Percentiles rank a stretch among this genome's conserved stretches.
phyloP scores from a whole-genome alignment of 345 rosid genomes.

The Acer negundo region DNA sequence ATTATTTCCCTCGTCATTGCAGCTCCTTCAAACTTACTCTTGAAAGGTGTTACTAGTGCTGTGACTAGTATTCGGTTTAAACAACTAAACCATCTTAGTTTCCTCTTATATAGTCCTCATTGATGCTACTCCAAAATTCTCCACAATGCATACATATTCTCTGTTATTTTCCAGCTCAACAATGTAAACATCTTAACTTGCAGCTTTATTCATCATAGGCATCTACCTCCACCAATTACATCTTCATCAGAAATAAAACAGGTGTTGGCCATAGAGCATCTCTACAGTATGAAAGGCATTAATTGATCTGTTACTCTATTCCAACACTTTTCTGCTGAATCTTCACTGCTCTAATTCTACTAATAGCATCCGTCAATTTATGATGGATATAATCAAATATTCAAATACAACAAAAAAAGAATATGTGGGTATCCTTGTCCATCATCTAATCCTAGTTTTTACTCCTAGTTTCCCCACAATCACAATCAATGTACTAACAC shows the following conservation, averaged over 20 bases:
- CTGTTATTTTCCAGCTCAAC: not conserved
- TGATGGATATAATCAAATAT: not conserved
- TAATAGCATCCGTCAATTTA: not conserved
- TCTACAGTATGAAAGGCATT: not conserved
- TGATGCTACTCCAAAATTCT: not conserved
- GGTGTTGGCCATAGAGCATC: not conserved
- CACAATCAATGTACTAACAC: not conserved
- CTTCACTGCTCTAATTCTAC: not conserved
- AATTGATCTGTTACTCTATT: not conserved
- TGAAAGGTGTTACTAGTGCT: not conserved
- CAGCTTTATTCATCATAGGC: not conserved
- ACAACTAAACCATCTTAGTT: not conserved
- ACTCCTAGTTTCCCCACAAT: conserved; percentile 1
- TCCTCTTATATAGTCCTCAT: not conserved
- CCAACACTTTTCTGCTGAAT: not conserved
- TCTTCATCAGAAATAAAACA: not conserved
- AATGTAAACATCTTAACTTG: not conserved
- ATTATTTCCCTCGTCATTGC: not conserved
- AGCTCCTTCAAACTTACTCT: conserved; percentile 10
- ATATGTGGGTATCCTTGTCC: not conserved
- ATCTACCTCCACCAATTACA: not conserved
- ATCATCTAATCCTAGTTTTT: not conserved
- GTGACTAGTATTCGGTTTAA: not conserved
- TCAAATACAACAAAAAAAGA: not conserved
- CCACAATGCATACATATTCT: not conserved